Base-by-base conservation (phyloP, 352 stramenopile genomes). In the Pythium dissimile region DNA sequence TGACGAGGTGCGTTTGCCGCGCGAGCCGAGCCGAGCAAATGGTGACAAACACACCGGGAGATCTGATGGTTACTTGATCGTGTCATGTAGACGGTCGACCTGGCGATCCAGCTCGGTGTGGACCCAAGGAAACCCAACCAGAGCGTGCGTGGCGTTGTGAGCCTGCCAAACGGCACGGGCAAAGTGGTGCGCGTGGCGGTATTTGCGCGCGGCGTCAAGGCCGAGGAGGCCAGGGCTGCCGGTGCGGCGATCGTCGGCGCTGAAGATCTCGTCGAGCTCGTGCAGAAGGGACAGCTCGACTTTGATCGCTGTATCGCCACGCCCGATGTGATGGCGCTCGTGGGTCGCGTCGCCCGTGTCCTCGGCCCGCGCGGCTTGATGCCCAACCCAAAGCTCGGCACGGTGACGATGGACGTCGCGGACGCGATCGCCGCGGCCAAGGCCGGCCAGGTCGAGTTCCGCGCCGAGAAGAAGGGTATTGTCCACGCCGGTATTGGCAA, bases 351-450 rank as follows among this genome's bases (percentile, higher is more conserved):
- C 48, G 96, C 92, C 21, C 77, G 96, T 42, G 74, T 99, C 31
- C 83, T 99, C 24, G 97, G 96, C 62, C 97, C 97, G 23, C 86
- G 96, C 51, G 96, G 96, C 24, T 66, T 99, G 13, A 99, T 99
- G 96, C 97, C 97, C 34, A 99, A 99, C 75, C 86, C 93, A 5
- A 99, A 99, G 86, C 73, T 98, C 15, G 95, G 95, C 23, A 99
- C 96, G 9, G 90, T 99, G 37, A 98, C 92, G 27, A 74, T 84
- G 59, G 90, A 98, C 31, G 86, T 97, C 18, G 78, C 72, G 38
- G 77, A 86, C 27, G 89, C 85, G 24, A 93, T 98, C 61, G 50
- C 68, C 4, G 85, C 85, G 23, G 85, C 85, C 18, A 81, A 88
- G 67, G 82, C 73, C 37, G 86, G 86, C 46, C 86, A 95, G 70